Evolutionary conservation across 805 yeast species (phyloP).

Genomic region (Saccharomyces cerevisiae): DNA sequence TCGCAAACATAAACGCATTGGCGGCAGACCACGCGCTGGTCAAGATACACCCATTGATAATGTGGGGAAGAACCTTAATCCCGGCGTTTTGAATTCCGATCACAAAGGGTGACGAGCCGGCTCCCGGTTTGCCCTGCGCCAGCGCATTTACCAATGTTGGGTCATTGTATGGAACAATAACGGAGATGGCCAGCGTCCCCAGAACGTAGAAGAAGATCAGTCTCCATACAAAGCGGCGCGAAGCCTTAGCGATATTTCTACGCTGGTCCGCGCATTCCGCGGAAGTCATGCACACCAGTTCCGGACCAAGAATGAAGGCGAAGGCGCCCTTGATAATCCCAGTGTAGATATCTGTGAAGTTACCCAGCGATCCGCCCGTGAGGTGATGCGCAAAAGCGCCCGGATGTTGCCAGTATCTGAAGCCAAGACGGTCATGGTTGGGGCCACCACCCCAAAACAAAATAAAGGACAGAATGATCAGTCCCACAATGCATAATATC

Average conservation of each 20-base stretch:
- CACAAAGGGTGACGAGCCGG: constrained; percentile 60
- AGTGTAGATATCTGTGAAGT: constrained; percentile 56
- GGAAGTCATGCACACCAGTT: constrained; percentile 48
- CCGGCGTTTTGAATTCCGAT: constrained; percentile 58
- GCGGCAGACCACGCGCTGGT: constrained; percentile 47
- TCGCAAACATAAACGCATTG: constrained; percentile 46
- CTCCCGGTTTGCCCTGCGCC: constrained; percentile 45
- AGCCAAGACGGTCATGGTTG: constrained; percentile 47
- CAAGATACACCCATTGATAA: constrained; percentile 53
- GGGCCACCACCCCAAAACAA: constrained; percentile 45
- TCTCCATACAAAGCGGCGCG: constrained; percentile 52
- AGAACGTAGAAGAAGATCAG: constrained; percentile 52
- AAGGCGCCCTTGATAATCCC: constrained; percentile 58
- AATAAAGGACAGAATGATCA: constrained; percentile 38
- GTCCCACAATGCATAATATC: constrained; percentile 38
- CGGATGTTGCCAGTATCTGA: constrained; percentile 57
- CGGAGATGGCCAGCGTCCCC: constrained; percentile 50
- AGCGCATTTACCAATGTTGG: constrained; percentile 39
- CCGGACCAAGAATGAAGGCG: constrained; percentile 57
- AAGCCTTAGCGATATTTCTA: constrained; percentile 53
- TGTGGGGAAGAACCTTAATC: constrained; percentile 49
- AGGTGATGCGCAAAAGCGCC: constrained; percentile 50
- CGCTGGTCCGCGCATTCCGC: constrained; percentile 56
- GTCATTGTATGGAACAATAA: constrained; percentile 50
- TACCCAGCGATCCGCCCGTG: constrained; percentile 48